Evolutionary conservation across 2,329 filamentous ascomycete species (phyloP).

Genomic region (Diaporthe nobilis): DNA sequence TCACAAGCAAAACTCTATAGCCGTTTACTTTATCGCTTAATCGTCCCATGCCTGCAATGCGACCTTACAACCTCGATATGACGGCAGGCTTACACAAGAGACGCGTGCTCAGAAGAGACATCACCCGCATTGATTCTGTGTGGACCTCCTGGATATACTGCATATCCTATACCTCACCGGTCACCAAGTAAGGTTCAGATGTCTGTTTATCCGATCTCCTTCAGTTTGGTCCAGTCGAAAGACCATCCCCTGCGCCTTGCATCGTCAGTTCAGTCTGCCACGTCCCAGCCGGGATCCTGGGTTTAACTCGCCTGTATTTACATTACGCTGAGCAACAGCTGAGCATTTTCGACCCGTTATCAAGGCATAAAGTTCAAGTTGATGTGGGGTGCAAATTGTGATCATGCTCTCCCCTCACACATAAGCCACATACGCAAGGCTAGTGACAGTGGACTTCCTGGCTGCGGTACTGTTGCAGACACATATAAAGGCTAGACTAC

Average conservation of each 20-base stretch:
- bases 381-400: background rate
- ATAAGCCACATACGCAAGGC: background rate
- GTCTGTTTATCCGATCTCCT: background rate
- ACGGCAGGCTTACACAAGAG: slow-evolving; percentile 8
- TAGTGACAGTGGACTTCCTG: background rate
- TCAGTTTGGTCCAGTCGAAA: background rate
- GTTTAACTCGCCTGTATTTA: background rate
- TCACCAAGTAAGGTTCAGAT: background rate
- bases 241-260: background rate
- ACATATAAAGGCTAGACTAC: background rate
- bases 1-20: background rate
- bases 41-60: slow-evolving; percentile 17
- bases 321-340: background rate
- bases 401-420: background rate
- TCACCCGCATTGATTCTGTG: too few species aligned
- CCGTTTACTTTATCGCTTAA: slow-evolving; percentile 1
- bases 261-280: background rate
- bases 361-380: background rate
- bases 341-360: background rate
- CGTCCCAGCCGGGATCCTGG: background rate
- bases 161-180: background rate
- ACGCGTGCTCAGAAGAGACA: background rate
- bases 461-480: background rate
- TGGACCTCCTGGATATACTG: too few species aligned
- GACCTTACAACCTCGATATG: background rate